These are phyloP conservation scores for Wickerhamiella hasegawae DNA, from an alignment of 805 yeast genomes.

Conservation along the genomic window DNA sequence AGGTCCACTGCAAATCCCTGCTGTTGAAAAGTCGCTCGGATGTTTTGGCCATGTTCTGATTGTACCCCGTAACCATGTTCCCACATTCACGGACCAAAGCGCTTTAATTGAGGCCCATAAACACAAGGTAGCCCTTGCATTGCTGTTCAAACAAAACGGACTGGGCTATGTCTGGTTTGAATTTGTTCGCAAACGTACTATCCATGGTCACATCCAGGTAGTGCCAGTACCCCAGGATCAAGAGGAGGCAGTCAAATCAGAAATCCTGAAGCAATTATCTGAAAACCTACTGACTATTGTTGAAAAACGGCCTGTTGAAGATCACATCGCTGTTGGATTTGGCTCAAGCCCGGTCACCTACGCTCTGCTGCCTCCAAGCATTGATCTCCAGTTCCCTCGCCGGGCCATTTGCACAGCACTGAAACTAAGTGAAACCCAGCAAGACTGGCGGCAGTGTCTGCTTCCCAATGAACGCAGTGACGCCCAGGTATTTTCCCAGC, in stretches of 20 bases:
- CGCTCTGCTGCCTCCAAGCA: background rate
- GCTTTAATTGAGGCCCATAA: background rate
- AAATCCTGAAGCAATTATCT: background rate
- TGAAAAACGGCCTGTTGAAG: background rate
- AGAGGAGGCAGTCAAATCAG: background rate
- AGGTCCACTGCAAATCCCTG: background rate
- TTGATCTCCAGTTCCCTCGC: slow-evolving; percentile 3
- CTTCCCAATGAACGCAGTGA: background rate
- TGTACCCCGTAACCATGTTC: slow-evolving; percentile 1
- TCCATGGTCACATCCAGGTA: slow-evolving; percentile 4
- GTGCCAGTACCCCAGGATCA: background rate
- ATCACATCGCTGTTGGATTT: background rate
- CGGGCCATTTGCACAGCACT: background rate
- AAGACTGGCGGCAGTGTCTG: slow-evolving; percentile 1
- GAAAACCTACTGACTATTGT: background rate
- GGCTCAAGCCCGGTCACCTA: background rate
- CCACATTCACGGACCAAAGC: background rate
- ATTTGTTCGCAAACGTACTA: background rate
- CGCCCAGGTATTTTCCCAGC: no score
- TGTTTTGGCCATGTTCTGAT: slow-evolving; percentile 2
- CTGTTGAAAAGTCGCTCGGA: background rate
- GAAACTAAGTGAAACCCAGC: background rate
- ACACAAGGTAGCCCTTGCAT: background rate
- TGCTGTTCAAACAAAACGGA: background rate
- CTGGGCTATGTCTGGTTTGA: background rate